Evolutionary conservation across 805 yeast species (phyloP), one percentile per base, ranked within the genome.

Genomic region (Suhomyces sp.): DNA sequence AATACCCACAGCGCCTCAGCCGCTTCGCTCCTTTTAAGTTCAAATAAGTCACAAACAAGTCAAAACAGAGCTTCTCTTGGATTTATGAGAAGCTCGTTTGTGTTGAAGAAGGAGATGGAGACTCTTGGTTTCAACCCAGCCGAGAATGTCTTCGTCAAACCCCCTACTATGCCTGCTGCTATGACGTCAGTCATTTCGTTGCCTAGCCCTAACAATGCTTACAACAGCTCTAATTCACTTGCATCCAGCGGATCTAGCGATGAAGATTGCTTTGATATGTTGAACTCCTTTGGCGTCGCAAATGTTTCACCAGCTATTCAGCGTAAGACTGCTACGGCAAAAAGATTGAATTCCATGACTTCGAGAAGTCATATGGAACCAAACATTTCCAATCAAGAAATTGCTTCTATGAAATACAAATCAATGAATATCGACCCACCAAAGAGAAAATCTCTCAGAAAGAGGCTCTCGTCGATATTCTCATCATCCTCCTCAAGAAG

Each of bases 71-170:
- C 73, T 25, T 74, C 78, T 2, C 53, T 68, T 46, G 79, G 79
- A 0, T 75, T 75, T 57, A 75, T 75, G 78, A 69, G 74, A 61
- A 64, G 71, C 48, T 69, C 76, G 39, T 74, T 69, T 57, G 62
- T 75, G 15, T 69, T 75, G 62, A 72, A 72, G 64, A 71, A 69
- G 61, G 78, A 72, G 53, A 68, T 73, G 66, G 68, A 66, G 46
- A 59, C 60, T 13, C 51, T 62, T 48, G 75, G 76, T 4, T 65
- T 49, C 54, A 68, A 68, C 52, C 50, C 51, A 15, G 68, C 73
- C 10, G 75, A 69, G 51, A 68, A 68, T 54, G 68, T 65, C n/a
- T 47, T 55, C 22, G 46, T 46, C 27, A 56, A 56, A 24, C 64
- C 65, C 20, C 62, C 63, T 22, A 54, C 59, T 24, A 55, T 59